A percentile compares a stretch with the other conserved stretches of the same genome.
Conservation (phyloP, 306 rosid genomes). For the Abrus pulchellus region DNA sequence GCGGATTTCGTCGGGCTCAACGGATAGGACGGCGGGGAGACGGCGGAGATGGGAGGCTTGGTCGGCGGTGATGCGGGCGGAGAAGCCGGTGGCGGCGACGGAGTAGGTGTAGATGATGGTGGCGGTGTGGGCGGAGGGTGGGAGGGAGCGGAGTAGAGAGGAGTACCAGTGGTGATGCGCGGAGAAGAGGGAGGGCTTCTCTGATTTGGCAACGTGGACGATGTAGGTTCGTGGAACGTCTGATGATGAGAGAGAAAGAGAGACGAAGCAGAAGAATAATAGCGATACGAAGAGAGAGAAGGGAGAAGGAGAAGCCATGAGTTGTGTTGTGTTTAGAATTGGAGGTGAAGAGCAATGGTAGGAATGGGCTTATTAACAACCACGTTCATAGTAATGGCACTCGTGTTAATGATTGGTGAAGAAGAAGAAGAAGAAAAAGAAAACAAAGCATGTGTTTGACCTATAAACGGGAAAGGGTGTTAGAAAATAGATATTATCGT, state of each 20-base stretch:
- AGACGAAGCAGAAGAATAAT: not conserved
- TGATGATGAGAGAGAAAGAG: not conserved
- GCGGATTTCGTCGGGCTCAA: slow-evolving; percentile 74
- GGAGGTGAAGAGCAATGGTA: not conserved
- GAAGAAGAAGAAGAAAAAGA: no score
- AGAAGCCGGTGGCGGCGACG: slow-evolving; percentile 72
- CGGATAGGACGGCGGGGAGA: slow-evolving; percentile 58
- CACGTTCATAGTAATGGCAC: no score
- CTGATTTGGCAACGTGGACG: slow-evolving; percentile 73
- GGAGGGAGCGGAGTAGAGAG: slow-evolving; percentile 76
- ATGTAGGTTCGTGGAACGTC: slow-evolving; percentile 68
- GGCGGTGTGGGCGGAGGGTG: slow-evolving; percentile 64
- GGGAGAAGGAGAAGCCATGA: slow-evolving; percentile 19
- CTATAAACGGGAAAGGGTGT: no score
- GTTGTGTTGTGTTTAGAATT: not conserved
- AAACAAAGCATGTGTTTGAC: no score
- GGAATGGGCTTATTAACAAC: not conserved
- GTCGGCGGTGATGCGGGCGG: slow-evolving; percentile 61
- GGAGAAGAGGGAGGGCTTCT: slow-evolving; percentile 65
- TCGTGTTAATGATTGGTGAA: no score
- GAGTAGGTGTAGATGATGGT: slow-evolving; percentile 75
- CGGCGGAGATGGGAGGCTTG: slow-evolving; percentile 61
- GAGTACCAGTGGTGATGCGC: slow-evolving; percentile 71
- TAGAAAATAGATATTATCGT: no score
- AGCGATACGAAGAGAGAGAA: not conserved